Evolutionary conservation across 2,329 filamentous ascomycete species (phyloP).

Genomic region (Macrophomina pseudophaseolina): DNA sequence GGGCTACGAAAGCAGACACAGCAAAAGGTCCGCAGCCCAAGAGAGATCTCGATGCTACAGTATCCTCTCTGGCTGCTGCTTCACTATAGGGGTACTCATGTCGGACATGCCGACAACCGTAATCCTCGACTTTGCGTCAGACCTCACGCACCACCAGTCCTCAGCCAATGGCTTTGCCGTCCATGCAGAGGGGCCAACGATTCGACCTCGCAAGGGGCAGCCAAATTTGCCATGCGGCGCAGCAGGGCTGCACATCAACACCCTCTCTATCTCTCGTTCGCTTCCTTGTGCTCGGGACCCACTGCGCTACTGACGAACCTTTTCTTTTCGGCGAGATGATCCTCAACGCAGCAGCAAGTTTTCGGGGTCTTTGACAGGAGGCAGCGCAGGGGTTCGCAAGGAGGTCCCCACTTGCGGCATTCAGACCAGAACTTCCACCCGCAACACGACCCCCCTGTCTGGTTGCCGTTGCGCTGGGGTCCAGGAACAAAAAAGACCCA

Average conservation of each 20-base stretch:
- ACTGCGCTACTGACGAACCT: not conserved
- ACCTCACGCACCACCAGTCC: not conserved
- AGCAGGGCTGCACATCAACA: not conserved
- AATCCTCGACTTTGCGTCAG: not conserved
- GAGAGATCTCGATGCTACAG: not conserved
- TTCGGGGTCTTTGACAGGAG: not conserved
- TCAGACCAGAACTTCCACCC: conserved; percentile 1
- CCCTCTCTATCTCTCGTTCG: not conserved
- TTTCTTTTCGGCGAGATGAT: not conserved
- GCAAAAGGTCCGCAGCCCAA: not conserved
- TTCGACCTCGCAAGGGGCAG: not conserved
- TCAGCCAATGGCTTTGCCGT: not conserved
- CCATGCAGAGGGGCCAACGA: not conserved
- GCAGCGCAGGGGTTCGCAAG: not conserved
- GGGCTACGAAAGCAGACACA: not conserved
- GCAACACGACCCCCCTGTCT: not conserved
- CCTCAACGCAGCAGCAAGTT: not conserved
- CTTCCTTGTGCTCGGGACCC: not conserved
- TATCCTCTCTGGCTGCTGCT: not conserved
- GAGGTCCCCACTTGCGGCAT: conserved; percentile 2
- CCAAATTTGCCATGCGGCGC: not conserved
- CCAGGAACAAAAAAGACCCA: not conserved
- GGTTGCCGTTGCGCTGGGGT: not conserved
- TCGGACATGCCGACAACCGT: not conserved
- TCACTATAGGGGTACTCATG: not conserved